phyloP scores from a whole-genome alignment of 495 filamentous ascomycete species.

The Podospora conica region DNA sequence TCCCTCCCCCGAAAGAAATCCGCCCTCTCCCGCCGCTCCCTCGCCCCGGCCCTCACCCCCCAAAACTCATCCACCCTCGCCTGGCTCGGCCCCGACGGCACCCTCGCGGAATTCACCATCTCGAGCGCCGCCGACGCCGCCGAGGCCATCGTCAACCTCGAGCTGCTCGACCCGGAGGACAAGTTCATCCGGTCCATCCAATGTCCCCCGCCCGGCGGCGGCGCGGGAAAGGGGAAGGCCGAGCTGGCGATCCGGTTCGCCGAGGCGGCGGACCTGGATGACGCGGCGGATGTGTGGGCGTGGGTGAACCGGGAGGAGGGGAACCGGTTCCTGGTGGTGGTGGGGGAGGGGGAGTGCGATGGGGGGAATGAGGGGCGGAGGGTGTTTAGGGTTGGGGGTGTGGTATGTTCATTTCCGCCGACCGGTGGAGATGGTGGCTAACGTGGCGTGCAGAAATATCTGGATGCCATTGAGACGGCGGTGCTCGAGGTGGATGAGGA shows the following conservation, averaged over 20 bases:
- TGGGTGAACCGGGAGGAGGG: slow-evolving; percentile 17
- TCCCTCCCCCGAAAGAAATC: slow-evolving; percentile 5
- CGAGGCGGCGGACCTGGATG: slow-evolving; percentile 14
- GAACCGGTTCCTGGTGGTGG: slow-evolving; percentile 17
- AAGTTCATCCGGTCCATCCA: slow-evolving; percentile 9
- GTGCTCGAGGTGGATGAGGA: slow-evolving; percentile 10
- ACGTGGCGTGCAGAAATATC: background rate
- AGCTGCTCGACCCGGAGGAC: slow-evolving; percentile 10
- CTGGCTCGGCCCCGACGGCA: slow-evolving; percentile 16
- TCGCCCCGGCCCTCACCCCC: slow-evolving; percentile 4
- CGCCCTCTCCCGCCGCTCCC: slow-evolving; percentile 6
- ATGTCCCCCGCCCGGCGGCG: slow-evolving; percentile 3
- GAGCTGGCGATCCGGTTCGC: slow-evolving; percentile 10
- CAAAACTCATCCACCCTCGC: slow-evolving; percentile 9
- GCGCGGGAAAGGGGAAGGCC: background rate
- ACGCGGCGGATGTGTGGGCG: slow-evolving; percentile 17
- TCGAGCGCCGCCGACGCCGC: background rate
- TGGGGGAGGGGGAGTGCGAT: slow-evolving; percentile 15
- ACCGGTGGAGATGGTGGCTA: background rate
- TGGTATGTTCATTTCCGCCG: background rate
- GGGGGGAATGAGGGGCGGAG: slow-evolving; percentile 5
- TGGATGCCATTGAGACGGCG: slow-evolving; percentile 14
- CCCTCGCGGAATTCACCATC: slow-evolving; percentile 13
- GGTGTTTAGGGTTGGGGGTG: slow-evolving; percentile 8
- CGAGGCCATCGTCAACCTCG: slow-evolving; percentile 20